These are phyloP conservation scores for Sugiyamaella mastotermitis DNA, from an alignment of 805 yeast species.

Conservation along the genomic window DNA sequence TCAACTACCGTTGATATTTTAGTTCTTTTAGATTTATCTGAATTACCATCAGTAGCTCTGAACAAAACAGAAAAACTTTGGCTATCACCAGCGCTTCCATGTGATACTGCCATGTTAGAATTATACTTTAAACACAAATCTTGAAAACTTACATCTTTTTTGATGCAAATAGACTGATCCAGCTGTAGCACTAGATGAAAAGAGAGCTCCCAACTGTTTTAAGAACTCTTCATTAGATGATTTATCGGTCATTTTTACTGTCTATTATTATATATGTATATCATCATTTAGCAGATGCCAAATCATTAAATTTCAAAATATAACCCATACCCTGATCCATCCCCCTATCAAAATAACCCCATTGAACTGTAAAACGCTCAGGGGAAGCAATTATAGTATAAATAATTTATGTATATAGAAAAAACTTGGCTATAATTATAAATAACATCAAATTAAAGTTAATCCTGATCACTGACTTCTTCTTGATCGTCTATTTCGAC, in stretches of 20 bases:
- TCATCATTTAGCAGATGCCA: too few relatives aligned
- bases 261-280: too few relatives aligned
- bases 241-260: constrained; percentile 2
- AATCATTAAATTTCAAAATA: too few relatives aligned
- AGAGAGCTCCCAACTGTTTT: constrained; percentile 22
- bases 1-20: constrained; percentile 71
- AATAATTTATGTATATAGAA: too few relatives aligned
- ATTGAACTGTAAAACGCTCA: too few relatives aligned
- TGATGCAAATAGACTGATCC: constrained; percentile 33
- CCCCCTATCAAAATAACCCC: too few relatives aligned
- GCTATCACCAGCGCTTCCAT: constrained; percentile 2
- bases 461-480: constrained; percentile 10
- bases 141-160: constrained; percentile 27
- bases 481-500: constrained; percentile 34
- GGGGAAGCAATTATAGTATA: too few relatives aligned
- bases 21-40: constrained; percentile 43
- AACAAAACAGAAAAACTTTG: constrained; percentile 55
- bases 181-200: constrained; percentile 22
- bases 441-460: too few relatives aligned
- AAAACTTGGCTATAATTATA: too few relatives aligned
- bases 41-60: constrained; percentile 57
- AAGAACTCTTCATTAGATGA: constrained; percentile 24
- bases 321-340: too few relatives aligned
- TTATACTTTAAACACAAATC: background rate
- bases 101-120: background rate